Evolutionary conservation across 176 grass and related monocot species (phyloP), one percentile per base, ranked within the genome.

Genomic region (Cenchrus purpureus): DNA sequence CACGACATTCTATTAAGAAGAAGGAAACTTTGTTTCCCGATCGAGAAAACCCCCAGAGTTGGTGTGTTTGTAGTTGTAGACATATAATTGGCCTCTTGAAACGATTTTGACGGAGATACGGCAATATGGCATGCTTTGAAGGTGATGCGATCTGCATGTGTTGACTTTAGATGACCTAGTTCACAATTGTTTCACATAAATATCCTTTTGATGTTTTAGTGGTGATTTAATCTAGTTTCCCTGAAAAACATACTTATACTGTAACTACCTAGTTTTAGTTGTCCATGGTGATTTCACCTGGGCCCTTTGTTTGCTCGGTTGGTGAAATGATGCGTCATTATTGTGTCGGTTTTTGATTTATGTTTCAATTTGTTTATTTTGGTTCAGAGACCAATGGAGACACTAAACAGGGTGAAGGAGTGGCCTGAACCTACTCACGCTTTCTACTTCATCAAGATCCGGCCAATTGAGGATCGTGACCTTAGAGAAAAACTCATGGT

Each of bases 381-480:
- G 49, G 10, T 51, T 55, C 53, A 55, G 13, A 55, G 53, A 55
- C 53, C 0, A 55, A 55, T 55, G 53, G 53, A 55, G 53, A 1
- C 13, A 55, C 52, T 16, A 55, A 55, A 16, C 53, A 55, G 13
- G 14, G 53, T 3, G 1, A 55, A 55, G 10, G 89, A 99, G 50
- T 99, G 93, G 88, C 89, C 89, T 74, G 81, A 87, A 75, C 80
- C 85, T 68, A 89, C 79, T 57, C 17, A 92, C 58, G 55, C 65
- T 5, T 99, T 91, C 62, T 98, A 87, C 88, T 90, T 98, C 29
- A 32, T 86, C 73, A 98, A 87, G 77, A 29, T 87, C 78, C 87
- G 91, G 78, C 82, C 88, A 22, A 75, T 86, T 16, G 93, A 99
- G 74, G 97, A 99, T 80, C 89, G 91, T 69, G 92, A 95, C 76